phyloP scores from a whole-genome alignment of 1,284 basidiomycete species.

The Ceratobasidium sp. region DNA sequence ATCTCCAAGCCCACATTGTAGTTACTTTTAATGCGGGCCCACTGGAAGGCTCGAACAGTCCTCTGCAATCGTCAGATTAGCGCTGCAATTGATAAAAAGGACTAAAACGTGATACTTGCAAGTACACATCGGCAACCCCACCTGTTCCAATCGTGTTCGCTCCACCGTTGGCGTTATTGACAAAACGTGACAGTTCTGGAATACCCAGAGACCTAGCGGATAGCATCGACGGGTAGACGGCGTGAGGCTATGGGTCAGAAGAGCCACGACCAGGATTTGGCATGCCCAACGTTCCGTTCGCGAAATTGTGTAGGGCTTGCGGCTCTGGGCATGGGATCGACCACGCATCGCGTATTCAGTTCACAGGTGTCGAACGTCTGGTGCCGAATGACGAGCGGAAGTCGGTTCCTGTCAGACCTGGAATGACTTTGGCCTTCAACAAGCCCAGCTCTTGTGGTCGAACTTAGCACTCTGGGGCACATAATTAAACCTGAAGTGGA shows the following conservation, averaged over 20 bases:
- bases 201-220: constrained; percentile 5
- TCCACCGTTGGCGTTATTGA: neutral
- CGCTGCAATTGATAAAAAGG: neutral
- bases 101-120: neutral
- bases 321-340: no score
- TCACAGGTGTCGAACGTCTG: neutral
- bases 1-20: neutral
- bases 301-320: no score
- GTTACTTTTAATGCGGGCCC: neutral
- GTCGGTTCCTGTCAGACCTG: no score
- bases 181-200: constrained; percentile 12
- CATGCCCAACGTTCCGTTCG: neutral
- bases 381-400: neutral
- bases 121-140: constrained; percentile 15
- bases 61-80: neutral
- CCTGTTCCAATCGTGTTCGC: neutral
- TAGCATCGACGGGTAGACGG: neutral
- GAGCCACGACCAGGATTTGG: neutral
- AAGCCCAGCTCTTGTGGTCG: no score
- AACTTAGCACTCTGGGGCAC: no score
- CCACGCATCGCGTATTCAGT: no score
- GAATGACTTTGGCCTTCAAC: no score
- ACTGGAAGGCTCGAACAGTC: neutral
- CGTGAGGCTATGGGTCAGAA: neutral
- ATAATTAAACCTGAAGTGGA: no score